Base-by-base conservation (phyloP, 177 flowering plant species). In the Tripterygium wilfordii region DNA sequence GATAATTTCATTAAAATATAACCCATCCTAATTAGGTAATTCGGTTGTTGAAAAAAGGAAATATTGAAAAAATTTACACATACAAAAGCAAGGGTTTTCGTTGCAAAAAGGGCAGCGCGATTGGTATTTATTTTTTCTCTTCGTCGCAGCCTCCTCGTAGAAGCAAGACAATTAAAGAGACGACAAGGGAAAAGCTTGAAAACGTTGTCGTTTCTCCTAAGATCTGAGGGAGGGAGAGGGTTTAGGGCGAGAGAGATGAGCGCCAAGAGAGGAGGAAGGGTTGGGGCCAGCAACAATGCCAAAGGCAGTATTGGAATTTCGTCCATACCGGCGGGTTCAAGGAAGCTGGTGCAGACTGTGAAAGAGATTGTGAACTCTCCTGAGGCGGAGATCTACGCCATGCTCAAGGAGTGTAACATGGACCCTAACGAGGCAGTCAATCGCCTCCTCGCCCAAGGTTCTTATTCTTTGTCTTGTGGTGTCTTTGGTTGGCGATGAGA, bases 321-420 rank as follows among this genome's bases (percentile, higher is more conserved):
- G 7, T 21, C 72, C 44, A 82, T 92, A 37, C 96, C 96, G n/a
- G 62, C 83, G 31, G 62, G 76, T 33, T 64, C 91, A 6, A 71
- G 75, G 76, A 83, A 81, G 84, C 68, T 94, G 54, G 86, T 87
- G 6, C 86, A 75, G 74, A 89, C 87, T 62, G 68, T 94, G 71
- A 89, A 77, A 64, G 99, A 94, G 83, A 83, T 94, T 59, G 92
- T 89, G 10, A 82, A 81, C 74, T 76, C 68, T 48, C 62, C 99
- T 4, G 99, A 89, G 27, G 54, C 51, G 17, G 99, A 92, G 97
- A 89, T 92, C 95, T 89, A 92, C 51, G 84, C 92, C 25, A 74
- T 73, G 75, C 97, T 92, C 16, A 88, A 81, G 53, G 99, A 92
- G 42, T 89, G 97, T 55, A 78, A 89, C 57, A 89, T 92, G 97